Conservation (phyloP, 768 basidiomycete species). For the Vishniacozyma victoriae region DNA sequence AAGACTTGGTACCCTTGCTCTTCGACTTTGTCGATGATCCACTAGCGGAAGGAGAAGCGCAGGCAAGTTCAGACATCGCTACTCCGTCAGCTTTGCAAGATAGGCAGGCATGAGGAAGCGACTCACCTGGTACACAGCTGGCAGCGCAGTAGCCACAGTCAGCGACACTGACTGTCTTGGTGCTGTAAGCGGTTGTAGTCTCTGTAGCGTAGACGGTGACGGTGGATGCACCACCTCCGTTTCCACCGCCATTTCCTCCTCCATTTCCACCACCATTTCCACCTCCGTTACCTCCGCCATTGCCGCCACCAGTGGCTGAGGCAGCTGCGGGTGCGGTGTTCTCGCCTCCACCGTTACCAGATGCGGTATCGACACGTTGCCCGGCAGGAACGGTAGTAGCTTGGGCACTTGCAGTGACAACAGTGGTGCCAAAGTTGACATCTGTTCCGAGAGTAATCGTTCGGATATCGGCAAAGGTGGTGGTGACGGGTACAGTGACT, state of each 20-base stretch:
- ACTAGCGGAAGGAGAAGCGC: not conserved
- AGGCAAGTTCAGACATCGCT: too few relatives aligned
- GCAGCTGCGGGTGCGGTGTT: not conserved
- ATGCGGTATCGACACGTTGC: not conserved
- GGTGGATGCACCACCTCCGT: not conserved
- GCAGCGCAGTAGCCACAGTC: not conserved
- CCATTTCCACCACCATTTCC: constrained; percentile 2
- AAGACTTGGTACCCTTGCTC: not conserved
- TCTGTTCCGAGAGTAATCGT: not conserved
- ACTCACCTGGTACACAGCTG: not conserved
- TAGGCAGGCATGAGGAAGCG: not conserved
- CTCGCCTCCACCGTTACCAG: not conserved
- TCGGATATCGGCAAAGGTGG: too few relatives aligned
- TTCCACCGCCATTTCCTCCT: constrained; percentile 2
- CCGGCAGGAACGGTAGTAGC: not conserved
- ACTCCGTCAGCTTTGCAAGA: too few relatives aligned
- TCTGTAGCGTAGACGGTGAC: constrained; percentile 1
- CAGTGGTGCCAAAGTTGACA: too few relatives aligned
- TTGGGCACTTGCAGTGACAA: not conserved
- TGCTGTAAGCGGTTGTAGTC: not conserved
- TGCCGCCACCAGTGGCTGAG: not conserved
- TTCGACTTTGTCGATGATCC: not conserved
- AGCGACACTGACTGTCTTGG: not conserved
- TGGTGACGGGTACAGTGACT: constrained; percentile 4
- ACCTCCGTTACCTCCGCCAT: constrained; percentile 1